Percentiles rank a stretch among this genome's conserved stretches.
These are phyloP conservation scores for Paramecium sonneborni DNA, from an alignment of 73 alveolate genomes.

Conservation along the genomic window DNA sequence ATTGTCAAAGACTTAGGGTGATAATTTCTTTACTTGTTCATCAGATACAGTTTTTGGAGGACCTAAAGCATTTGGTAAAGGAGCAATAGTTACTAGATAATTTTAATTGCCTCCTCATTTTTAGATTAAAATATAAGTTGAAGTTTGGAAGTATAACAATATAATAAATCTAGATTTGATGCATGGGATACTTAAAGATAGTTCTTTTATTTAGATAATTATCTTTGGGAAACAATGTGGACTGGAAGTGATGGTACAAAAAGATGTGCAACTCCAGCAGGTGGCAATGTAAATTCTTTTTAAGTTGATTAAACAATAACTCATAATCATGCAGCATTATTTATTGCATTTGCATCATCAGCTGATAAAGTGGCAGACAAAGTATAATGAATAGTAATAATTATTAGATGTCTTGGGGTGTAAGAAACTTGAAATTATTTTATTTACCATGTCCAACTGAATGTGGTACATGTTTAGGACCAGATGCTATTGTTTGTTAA, in stretches of 20 bases:
- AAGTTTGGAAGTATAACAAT: neutral
- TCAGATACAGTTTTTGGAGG: neutral
- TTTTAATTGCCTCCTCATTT: slow-evolving; percentile 18
- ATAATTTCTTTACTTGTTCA: neutral
- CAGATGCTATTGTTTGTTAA: slow-evolving; percentile 17
- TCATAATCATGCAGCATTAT: slow-evolving; percentile 5
- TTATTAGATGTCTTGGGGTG: slow-evolving; percentile 15
- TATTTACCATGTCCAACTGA: slow-evolving; percentile 25
- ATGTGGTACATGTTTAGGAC: slow-evolving; percentile 46
- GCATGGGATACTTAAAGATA: neutral
- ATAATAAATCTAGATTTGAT: neutral
- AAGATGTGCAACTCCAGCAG: neutral
- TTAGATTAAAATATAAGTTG: neutral
- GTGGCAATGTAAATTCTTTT: neutral
- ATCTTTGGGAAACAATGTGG: slow-evolving; percentile 24
- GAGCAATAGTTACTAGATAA: neutral
- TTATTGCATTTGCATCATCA: neutral
- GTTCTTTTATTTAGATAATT: neutral
- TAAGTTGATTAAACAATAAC: neutral
- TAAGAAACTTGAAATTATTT: slow-evolving; percentile 18
- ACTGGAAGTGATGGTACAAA: neutral
- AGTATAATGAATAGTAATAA: neutral
- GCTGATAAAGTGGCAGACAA: neutral
- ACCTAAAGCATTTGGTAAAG: neutral
- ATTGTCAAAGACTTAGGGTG: neutral